Evolutionary conservation across 139 green algal genomes (phyloP), one percentile per base, ranked within the genome.

Genomic region (Spirogloea muscicola): DNA sequence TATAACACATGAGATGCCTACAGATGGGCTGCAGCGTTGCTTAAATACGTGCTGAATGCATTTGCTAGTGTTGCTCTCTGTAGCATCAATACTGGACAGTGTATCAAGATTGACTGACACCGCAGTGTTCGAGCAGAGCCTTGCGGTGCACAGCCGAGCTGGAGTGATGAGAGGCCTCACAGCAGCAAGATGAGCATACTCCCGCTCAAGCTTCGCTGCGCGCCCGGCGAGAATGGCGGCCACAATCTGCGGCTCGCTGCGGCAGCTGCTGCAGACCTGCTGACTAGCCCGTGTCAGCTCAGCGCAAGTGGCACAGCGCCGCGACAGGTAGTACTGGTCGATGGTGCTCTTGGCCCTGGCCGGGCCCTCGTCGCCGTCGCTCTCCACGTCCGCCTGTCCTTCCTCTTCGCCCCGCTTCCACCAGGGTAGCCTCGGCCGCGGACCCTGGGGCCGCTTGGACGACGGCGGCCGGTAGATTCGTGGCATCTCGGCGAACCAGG

Each of bases 281-380:
- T 68, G 18, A 1, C 39, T 33, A 58, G 68, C n/a, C 81, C 82
- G 79, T 1, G 92, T 96, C 36, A 94, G 84, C 10, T 75, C 76
- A 72, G 94, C 91, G 83, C 93, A 98, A 57, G 95, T 78, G 2
- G 86, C 89, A 79, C 93, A 98, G 82, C 96, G 90, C 10, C 87
- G 82, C 1, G 92, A 97, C 10, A 95, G 79, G 77, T 96, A 97
- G 84, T 91, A 98, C 38, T 80, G 71, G 72, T 96, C 92, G 48
- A 96, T 96, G 29, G n/a, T n/a, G 42, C 25, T 57, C 57, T 51
- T 52, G 10, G 21, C 5, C 48, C 25, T 9, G 29, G 10, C 18
- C 34, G 4, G 4, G 10, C 43, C 31, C 21, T 27, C 31, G 51
- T 29, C 21, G 43, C 2, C n/a, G 29, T 75, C 70, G 49, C 44